Conservation (phyloP, 129 eudicot genomes). For the Flaveria bidentis region DNA sequence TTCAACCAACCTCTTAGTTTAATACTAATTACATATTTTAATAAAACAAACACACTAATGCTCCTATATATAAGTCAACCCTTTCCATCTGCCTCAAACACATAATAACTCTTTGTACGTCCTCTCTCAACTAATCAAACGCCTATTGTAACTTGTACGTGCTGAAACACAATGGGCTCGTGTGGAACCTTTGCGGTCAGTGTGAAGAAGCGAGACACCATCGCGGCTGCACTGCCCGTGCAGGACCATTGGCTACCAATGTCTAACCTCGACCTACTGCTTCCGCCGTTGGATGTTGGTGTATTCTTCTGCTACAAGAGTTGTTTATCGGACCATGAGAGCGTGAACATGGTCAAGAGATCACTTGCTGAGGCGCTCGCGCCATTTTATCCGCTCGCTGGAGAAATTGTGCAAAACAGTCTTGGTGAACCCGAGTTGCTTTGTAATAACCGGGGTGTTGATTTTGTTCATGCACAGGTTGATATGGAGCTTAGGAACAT, state of each 20-base stretch:
- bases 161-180: slow-evolving; percentile 31
- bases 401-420: slow-evolving; percentile 58
- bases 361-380: slow-evolving; percentile 51
- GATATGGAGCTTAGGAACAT: slow-evolving; percentile 51
- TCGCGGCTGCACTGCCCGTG: slow-evolving; percentile 49
- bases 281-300: slow-evolving; percentile 59
- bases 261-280: slow-evolving; percentile 72
- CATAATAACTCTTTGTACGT: slow-evolving; percentile 4
- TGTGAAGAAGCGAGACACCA: slow-evolving; percentile 41
- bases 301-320: slow-evolving; percentile 65
- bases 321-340: slow-evolving; percentile 5
- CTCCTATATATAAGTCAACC: slow-evolving; percentile 29
- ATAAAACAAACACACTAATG: not conserved
- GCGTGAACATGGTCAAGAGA: slow-evolving; percentile 46
- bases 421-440: slow-evolving; percentile 61
- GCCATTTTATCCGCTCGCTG: slow-evolving; percentile 57
- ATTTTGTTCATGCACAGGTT: slow-evolving; percentile 53
- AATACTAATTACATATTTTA: not conserved
- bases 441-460: slow-evolving; percentile 75
- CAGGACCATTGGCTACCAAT: slow-evolving; percentile 63
- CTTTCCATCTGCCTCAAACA: not conserved
- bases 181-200: slow-evolving; percentile 36
- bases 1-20: slow-evolving; percentile 22
- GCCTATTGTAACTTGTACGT: not conserved
- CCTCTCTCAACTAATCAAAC: slow-evolving; percentile 6